phyloP scores from a whole-genome alignment of 1,139 yeast species.

The Saccharomycopsis hybrid region DNA sequence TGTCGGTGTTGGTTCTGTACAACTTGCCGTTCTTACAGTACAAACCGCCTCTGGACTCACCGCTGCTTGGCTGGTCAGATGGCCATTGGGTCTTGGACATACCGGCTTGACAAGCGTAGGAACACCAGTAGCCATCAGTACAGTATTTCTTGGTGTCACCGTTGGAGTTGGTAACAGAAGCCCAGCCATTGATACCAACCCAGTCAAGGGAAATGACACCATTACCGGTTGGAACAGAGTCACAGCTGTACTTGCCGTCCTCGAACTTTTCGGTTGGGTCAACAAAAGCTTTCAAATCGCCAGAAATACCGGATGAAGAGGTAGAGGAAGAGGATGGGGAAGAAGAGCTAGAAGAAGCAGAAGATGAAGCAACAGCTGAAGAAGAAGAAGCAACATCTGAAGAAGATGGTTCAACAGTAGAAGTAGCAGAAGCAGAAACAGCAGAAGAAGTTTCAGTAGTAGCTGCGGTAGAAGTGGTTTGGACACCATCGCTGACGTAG shows the following conservation, averaged over 20 bases:
- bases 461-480: conserved; percentile 22
- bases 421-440: conserved; percentile 23
- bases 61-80: conserved; percentile 57
- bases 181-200: conserved; percentile 66
- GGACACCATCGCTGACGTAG: conserved; percentile 33
- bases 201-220: conserved; percentile 61
- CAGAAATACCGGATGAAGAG: conserved; percentile 38
- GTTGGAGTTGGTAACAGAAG: conserved; percentile 63
- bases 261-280: conserved; percentile 49
- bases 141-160: conserved; percentile 59
- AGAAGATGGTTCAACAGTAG: conserved; percentile 22
- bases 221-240: conserved; percentile 57
- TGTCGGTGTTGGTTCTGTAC: conserved; percentile 54
- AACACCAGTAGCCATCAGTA: conserved; percentile 71
- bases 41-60: conserved; percentile 78
- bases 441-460: conserved; percentile 15
- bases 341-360: conserved; percentile 27
- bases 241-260: conserved; percentile 61
- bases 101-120: conserved; percentile 85
- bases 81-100: conserved; percentile 93
- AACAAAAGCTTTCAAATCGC: conserved; percentile 49
- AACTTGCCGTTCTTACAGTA: conserved; percentile 62
- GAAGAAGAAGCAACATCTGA: conserved; percentile 22
- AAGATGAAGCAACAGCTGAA: conserved; percentile 24
- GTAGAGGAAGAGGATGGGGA: conserved; percentile 28